Percentiles rank a stretch among this genome's conserved stretches.
phyloP scores from a whole-genome alignment of 768 basidiomycete species.

The Russula foetens region DNA sequence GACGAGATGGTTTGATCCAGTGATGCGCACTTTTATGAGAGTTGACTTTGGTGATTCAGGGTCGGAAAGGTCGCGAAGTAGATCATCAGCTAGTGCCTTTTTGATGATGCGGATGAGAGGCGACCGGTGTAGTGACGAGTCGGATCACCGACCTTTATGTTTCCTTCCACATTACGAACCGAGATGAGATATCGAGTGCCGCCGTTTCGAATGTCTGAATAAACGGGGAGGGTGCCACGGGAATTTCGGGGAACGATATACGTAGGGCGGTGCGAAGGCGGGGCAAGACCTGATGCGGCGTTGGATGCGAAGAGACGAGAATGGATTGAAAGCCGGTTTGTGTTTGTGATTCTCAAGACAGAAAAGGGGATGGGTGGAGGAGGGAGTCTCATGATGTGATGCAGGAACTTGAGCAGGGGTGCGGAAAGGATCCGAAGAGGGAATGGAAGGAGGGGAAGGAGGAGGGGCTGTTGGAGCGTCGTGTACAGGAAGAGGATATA shows the following conservation, averaged over 20 bases:
- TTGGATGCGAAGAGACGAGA: constrained; percentile 7
- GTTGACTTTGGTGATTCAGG: constrained; percentile 37
- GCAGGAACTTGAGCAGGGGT: background rate
- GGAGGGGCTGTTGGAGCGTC: too few relatives aligned
- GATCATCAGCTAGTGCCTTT: constrained; percentile 55
- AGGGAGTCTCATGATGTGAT: constrained; percentile 2
- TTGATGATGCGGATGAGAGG: constrained; percentile 3
- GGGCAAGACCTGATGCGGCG: background rate
- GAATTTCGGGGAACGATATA: constrained; percentile 65
- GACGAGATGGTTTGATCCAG: constrained; percentile 44
- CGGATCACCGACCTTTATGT: constrained; percentile 39
- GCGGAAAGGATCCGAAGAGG: background rate
- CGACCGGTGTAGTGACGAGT: background rate
- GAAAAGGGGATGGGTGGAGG: background rate
- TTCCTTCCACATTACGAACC: constrained; percentile 64
- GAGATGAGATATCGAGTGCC: constrained; percentile 50
- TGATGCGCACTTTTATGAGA: constrained; percentile 41
- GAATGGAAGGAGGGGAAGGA: too few relatives aligned
- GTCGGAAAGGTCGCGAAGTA: constrained; percentile 44
- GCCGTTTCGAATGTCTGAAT: constrained; percentile 62
- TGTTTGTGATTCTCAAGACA: background rate
- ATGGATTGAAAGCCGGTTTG: background rate
- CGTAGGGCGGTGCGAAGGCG: constrained; percentile 17
- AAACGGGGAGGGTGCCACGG: constrained; percentile 63
- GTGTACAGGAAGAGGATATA: too few relatives aligned